Evolutionary conservation across 345 rosid genomes (phyloP).

Genomic region (Noccaea bulbosa): DNA sequence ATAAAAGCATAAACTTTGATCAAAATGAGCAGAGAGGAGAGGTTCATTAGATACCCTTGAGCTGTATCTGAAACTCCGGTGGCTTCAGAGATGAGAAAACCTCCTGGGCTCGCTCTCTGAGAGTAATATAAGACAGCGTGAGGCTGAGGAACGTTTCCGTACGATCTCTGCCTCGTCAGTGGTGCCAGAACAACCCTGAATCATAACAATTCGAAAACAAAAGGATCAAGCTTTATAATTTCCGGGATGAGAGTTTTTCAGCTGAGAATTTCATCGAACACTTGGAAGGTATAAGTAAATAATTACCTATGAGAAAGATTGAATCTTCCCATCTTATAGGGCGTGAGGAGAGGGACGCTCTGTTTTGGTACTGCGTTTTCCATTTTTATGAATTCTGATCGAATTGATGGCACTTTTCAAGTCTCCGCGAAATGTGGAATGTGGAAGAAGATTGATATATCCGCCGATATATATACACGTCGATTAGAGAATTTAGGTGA

Average conservation of each 20-base stretch:
- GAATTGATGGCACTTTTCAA: background rate
- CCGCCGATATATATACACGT: background rate
- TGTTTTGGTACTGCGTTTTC: conserved; percentile 28
- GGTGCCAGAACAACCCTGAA: conserved; percentile 66
- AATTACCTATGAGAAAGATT: conserved; percentile 39
- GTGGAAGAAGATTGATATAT: conserved; percentile 4
- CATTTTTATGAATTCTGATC: conserved; percentile 3
- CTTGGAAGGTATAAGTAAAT: background rate
- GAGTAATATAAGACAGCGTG: conserved; percentile 74
- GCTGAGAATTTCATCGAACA: background rate
- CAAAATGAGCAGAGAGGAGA: background rate
- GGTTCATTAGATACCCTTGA: conserved; percentile 47
- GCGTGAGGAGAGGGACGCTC: conserved; percentile 39
- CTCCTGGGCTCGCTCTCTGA: conserved; percentile 66
- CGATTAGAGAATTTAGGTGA: conserved; percentile 1
- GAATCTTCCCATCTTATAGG: conserved; percentile 42
- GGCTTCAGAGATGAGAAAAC: conserved; percentile 63
- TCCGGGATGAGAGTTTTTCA: background rate
- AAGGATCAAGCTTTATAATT: conserved; percentile 1
- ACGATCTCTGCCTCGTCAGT: conserved; percentile 63
- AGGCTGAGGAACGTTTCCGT: conserved; percentile 63
- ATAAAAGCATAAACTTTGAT: conserved; percentile 4
- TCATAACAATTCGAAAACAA: background rate
- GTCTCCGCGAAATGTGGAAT: background rate
- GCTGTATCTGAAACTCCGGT: conserved; percentile 73